Conservation (phyloP, 1,284 basidiomycete genomes). For the Wallemia ichthyophaga region DNA sequence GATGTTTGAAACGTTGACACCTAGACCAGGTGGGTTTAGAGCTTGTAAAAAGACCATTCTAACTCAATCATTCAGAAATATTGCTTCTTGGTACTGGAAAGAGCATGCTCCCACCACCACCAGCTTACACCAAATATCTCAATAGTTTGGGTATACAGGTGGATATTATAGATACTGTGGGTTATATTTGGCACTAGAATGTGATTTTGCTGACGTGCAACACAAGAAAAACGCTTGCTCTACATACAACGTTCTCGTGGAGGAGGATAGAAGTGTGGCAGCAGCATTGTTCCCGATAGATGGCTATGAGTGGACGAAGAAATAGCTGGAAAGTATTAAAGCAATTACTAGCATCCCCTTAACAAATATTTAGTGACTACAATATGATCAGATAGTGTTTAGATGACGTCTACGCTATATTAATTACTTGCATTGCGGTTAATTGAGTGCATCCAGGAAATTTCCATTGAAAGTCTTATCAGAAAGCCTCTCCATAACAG, state of each 20-base stretch:
- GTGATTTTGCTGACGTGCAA: conserved; percentile 1
- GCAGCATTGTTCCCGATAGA: conserved; percentile 47
- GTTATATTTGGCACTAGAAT: conserved; percentile 12
- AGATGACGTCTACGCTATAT: too few relatives aligned
- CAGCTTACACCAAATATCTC: conserved; percentile 33
- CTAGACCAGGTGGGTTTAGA: conserved; percentile 43
- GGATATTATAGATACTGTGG: conserved; percentile 77
- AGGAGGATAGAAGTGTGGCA: conserved; percentile 71
- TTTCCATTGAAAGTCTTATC: conserved; percentile 39
- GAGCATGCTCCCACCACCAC: conserved; percentile 37
- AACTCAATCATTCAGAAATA: conserved; percentile 29
- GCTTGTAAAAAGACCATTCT: background rate
- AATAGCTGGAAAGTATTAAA: background rate
- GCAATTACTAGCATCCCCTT: too few relatives aligned
- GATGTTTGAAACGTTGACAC: conserved; percentile 47
- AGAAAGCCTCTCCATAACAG: conserved; percentile 41
- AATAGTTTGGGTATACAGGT: conserved; percentile 55
- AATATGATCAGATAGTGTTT: too few relatives aligned
- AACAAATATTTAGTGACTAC: too few relatives aligned
- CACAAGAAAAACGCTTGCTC: conserved; percentile 60
- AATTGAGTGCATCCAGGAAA: background rate
- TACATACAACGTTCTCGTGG: conserved; percentile 69
- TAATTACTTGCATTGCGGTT: too few relatives aligned
- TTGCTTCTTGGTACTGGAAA: conserved; percentile 63
- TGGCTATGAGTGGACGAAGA: background rate